Evolutionary conservation across 2,329 filamentous ascomycete genomes (phyloP), one percentile per base, ranked within the genome.

Genomic region (Corynespora cassiicola): DNA sequence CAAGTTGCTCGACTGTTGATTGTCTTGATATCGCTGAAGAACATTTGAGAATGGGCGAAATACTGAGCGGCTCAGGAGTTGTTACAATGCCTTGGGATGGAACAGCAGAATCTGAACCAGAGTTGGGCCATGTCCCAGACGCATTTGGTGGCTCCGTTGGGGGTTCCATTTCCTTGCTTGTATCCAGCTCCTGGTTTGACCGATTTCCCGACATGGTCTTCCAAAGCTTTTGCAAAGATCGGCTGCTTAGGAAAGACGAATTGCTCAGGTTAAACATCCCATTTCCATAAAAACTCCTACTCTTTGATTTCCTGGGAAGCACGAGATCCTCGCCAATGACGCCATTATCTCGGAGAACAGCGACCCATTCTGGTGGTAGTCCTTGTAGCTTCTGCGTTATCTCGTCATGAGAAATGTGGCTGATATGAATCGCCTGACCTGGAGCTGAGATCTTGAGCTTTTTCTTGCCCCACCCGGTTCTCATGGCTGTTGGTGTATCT

Each of bases 291-390:
- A 39, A n/a, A n/a, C n/a, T 5, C 3, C 36, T 24, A 11, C 29
- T 33, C 24, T 39, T 33, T 23, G 29, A 27, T 23, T 39, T 39
- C 17, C 33, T 39, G 6, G 18, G n/a, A n/a, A 39, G 17, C 14
- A 33, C 30, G 17, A 39, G 9, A 14, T 39, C 36, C 14, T 40
- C 37, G 18, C 23, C 31, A 25, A 34, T 25, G 10, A 40, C 31
- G 7, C 37, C 37, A 18, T 35, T 35, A 14, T 39, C 29, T 18
- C 36, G 36, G 4, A 40, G 31, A n/a, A 29, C 30, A 12, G 23
- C 16, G 17, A 35, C 12, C 30, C 37, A 30, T 30, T 35, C 31
- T n/a, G 30, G 7, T n/a, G 30, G 37, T 10, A 40, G 19, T 14
- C 37, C 31, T 35, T 34, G 30, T 3, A 34, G 30, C 23, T 30